These are phyloP conservation scores for Collariella sp. DNA, from an alignment of 495 filamentous ascomycete genomes.

Conservation along the genomic window DNA sequence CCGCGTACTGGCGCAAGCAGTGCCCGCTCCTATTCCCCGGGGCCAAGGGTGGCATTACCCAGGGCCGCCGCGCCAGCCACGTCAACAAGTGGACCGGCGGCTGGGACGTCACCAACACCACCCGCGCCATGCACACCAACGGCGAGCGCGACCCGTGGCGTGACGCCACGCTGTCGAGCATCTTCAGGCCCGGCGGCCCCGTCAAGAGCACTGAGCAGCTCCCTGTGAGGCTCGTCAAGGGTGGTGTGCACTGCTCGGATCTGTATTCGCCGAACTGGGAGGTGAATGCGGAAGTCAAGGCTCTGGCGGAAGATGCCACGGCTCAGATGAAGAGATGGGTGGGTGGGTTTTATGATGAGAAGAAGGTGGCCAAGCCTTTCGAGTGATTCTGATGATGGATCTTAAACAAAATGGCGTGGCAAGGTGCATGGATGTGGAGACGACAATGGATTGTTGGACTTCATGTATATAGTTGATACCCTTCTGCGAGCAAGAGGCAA, in stretches of 20 bases:
- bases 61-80: conserved; percentile 43
- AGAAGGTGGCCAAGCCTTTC: conserved; percentile 9
- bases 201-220: conserved; percentile 26
- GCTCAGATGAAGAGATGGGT: conserved; percentile 35
- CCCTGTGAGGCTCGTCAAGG: conserved; percentile 28
- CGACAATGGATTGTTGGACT: too few species aligned
- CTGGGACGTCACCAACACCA: conserved; percentile 47
- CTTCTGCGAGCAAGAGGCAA: too few species aligned
- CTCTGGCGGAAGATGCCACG: conserved; percentile 26
- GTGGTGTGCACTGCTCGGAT: conserved; percentile 38
- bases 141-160: conserved; percentile 43
- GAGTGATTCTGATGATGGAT: too few species aligned
- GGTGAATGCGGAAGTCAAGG: conserved; percentile 30
- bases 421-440: too few species aligned
- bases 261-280: conserved; percentile 42
- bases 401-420: not conserved
- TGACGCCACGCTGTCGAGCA: conserved; percentile 31
- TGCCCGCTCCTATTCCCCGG: conserved; percentile 53
- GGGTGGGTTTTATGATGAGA: conserved; percentile 33
- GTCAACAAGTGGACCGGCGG: conserved; percentile 56
- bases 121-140: conserved; percentile 53
- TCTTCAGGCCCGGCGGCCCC: conserved; percentile 35
- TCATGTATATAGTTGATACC: too few species aligned
- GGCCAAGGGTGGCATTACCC: conserved; percentile 39
- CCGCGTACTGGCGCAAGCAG: conserved; percentile 51